These are phyloP conservation scores for Geranomyces michiganensis DNA, from an alignment of 192 early-diverging fungal genomes.

Conservation along the genomic window DNA sequence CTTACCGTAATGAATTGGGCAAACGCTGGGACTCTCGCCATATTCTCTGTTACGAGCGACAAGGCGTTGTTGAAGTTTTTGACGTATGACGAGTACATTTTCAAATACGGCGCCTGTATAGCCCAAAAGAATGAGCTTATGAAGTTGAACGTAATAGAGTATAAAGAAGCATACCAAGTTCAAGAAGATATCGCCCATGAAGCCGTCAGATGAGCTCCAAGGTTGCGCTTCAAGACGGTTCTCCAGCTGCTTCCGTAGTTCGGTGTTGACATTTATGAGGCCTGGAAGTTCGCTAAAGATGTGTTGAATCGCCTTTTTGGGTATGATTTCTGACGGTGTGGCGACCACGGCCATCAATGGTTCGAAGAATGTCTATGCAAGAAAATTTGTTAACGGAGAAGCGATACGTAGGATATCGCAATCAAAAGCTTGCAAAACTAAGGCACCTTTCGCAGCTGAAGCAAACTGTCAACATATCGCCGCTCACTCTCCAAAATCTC, in stretches of 20 bases:
- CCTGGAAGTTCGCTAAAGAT: slow-evolving; percentile 35
- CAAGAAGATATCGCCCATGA: slow-evolving; percentile 41
- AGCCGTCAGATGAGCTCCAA: slow-evolving; percentile 13
- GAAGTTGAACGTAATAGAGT: background rate
- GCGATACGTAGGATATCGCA: background rate
- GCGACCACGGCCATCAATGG: slow-evolving; percentile 28
- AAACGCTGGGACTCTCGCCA: slow-evolving; percentile 20
- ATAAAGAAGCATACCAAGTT: slow-evolving; percentile 22
- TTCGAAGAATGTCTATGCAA: slow-evolving; percentile 25
- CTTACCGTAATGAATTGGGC: slow-evolving; percentile 30
- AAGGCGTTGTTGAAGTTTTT: slow-evolving; percentile 45
- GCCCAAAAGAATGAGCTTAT: background rate
- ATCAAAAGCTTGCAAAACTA: background rate
- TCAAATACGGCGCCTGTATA: slow-evolving; percentile 32
- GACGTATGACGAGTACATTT: slow-evolving; percentile 39
- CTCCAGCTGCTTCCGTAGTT: slow-evolving; percentile 36
- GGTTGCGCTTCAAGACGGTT: slow-evolving; percentile 9
- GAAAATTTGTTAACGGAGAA: background rate
- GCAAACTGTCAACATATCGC: slow-evolving; percentile 31
- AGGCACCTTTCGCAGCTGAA: slow-evolving; percentile 21
- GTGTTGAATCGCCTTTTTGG: slow-evolving; percentile 24
- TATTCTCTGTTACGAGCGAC: slow-evolving; percentile 22
- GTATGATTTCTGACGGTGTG: slow-evolving; percentile 32
- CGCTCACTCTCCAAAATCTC: slow-evolving; percentile 36
- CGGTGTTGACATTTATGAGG: slow-evolving; percentile 36